Conservation (phyloP, 768 basidiomycete genomes). For the Ramaria sp. region DNA sequence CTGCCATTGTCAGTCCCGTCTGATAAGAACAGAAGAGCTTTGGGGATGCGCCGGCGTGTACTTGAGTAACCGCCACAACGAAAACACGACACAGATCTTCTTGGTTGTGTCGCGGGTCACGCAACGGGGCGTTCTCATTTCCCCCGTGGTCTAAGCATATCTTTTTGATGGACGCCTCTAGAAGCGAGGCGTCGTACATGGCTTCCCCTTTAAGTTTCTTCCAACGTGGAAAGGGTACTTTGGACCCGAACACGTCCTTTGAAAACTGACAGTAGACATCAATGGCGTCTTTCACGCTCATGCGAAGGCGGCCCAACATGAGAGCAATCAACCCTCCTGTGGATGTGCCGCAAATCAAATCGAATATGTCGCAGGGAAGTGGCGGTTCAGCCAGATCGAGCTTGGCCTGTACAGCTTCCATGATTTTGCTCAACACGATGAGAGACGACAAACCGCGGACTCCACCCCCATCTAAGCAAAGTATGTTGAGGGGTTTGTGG, state of each 20-base stretch:
- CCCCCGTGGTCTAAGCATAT: not conserved
- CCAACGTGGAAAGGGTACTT: not conserved
- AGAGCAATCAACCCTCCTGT: not conserved
- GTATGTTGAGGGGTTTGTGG: not conserved
- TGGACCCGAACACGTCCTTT: not conserved
- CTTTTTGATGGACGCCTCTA: not conserved
- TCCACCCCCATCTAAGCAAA: not conserved
- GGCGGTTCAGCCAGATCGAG: not conserved
- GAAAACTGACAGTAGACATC: not conserved
- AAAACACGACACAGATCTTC: not conserved
- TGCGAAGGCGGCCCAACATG: not conserved
- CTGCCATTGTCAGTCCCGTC: not conserved
- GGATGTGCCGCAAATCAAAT: not conserved
- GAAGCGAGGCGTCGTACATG: not conserved
- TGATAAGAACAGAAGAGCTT: not conserved
- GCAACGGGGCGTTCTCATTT: not conserved
- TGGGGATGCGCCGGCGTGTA: not conserved
- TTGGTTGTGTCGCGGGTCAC: not conserved
- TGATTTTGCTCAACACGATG: not conserved
- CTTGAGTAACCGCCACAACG: not conserved
- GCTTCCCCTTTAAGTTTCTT: not conserved
- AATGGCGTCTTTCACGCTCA: not conserved
- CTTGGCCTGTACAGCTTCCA: not conserved
- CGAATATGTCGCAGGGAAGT: not conserved
- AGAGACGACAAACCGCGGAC: not conserved